Evolutionary conservation across 2,329 filamentous ascomycete species (phyloP).

Genomic region (Apiospora malaysiana): DNA sequence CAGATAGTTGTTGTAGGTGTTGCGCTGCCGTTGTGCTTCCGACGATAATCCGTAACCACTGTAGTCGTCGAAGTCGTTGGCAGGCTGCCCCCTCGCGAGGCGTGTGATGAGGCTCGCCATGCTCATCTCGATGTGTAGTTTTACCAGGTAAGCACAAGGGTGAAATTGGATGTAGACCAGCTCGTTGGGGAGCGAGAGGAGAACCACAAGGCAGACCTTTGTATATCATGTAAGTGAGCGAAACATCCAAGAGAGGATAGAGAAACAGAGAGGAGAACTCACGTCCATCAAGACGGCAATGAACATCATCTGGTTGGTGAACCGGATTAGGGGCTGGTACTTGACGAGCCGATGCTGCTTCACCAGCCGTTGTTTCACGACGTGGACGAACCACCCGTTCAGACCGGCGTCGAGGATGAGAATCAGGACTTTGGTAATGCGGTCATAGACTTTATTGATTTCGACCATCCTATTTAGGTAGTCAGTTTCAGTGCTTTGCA

Average conservation of each 20-base stretch:
- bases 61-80: neutral
- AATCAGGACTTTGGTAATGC: conserved; percentile 57
- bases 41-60: neutral
- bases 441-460: conserved; percentile 59
- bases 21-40: neutral
- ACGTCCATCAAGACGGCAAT: conserved; percentile 58
- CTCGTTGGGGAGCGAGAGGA: conserved; percentile 28
- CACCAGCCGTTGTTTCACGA: conserved; percentile 53
- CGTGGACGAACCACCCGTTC: conserved; percentile 58
- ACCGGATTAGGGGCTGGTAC: conserved; percentile 54
- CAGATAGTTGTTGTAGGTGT: neutral
- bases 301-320: conserved; percentile 56
- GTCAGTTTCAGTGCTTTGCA: neutral
- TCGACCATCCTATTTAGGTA: conserved; percentile 37
- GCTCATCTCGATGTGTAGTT: conserved; percentile 33
- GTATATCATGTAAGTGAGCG: neutral
- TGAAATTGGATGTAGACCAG: conserved; percentile 31
- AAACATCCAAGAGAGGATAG: neutral
- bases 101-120: conserved; percentile 25
- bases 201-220: conserved; percentile 31
- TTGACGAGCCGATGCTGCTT: conserved; percentile 54
- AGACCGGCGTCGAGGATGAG: conserved; percentile 54
- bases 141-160: conserved; percentile 30
- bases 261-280: conserved; percentile 24
- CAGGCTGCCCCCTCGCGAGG: conserved; percentile 16